Evolutionary conservation across 148 eudicot species (phyloP), one percentile per base, ranked within the genome.

Genomic region (Salicornia ramosissima): DNA sequence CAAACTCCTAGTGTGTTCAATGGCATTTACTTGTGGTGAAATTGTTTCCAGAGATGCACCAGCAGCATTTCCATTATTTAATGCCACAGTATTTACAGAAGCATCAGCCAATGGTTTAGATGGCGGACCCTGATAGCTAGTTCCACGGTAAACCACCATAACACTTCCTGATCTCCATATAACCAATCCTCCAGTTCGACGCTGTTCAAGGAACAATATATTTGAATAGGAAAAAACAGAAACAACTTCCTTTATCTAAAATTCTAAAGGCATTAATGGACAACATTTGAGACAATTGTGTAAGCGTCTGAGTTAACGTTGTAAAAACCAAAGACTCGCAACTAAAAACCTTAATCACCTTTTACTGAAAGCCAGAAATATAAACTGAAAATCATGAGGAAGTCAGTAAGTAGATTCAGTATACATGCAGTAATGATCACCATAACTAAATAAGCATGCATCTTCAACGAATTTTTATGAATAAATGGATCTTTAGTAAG

Each of bases 141-240:
- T 71, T 75, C 98, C 98, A 33, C 98, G 85, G 72, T 74, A 94
- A 51, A 94, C 98, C 82, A 90, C 88, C 98, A 94, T 94, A 58
- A 94, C 98, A 79, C 98, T 94, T 69, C 98, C 98, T 69, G 98
- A 83, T 45, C 96, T 85, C 96, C 97, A 94, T 79, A 84, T 76
- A 58, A 94, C 89, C 68, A 94, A 81, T 78, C 98, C 98, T 70
- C 96, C 85, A 55, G 87, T 84, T 71, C 97, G 97, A 36, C 96
- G 95, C 98, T 94, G 88, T 53, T 56, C 81, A 86, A 74, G 64
- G 62, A 52, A 75, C 46, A 56, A 8, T 1, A 45, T 63, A 16
- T n/a, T n/a, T n/a, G n/a, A n/a, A n/a, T n/a, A 55, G 24, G 64
- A 40, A 4, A 49, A 5, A 49, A n/a, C 18, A 18, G 9, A 49